Evolutionary conservation across 805 yeast species (phyloP), one percentile per base, ranked within the genome.

Genomic region (Kazachstania psychrophila): DNA sequence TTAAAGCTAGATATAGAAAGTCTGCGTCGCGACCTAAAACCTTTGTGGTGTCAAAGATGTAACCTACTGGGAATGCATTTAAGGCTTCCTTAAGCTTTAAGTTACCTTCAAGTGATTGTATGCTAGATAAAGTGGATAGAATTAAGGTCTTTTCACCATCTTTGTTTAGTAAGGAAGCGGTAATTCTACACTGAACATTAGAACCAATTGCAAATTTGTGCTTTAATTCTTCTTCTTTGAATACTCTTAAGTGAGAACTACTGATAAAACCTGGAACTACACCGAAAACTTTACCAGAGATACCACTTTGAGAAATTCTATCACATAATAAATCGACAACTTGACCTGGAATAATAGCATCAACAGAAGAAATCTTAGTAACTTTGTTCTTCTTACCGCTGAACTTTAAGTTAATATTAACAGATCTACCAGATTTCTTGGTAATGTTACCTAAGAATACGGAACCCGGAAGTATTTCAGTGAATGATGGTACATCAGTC

Each of bases 331-430:
- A 82, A 40, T 82, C 86, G 8, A 88, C 85, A 9, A 78, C 52
- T 45, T 78, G 73, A 49, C 98, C 99, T 3, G 99, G 94, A 26
- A 82, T 70, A 19, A 88, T 70, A 4, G 94, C 75, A 49, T 87
- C 94, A 15, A 85, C 64, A 2, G 94, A 75, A 1, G 86, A 69
- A 29, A 81, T 77, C 5, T 80, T 64, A 4, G 73, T 53, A 6
- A 73, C 52, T 5, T 74, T 60, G 16, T 65, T 49, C 41, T 72
- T 75, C 39, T 73, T 69, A 37, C 62, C 58, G 17, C 66, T 56
- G 23, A 66, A 66, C 16, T 65, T 54, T 3, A 76, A 70, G 3
- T 77, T 76, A 19, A 84, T 63, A 2, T 77, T 73, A 49, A 42
- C 71, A 60, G 52, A 64, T 69, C 63, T 57, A 31, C 56, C 54